Base-by-base conservation (phyloP, 257 asterid species). In the Rubia yunnanensis region DNA sequence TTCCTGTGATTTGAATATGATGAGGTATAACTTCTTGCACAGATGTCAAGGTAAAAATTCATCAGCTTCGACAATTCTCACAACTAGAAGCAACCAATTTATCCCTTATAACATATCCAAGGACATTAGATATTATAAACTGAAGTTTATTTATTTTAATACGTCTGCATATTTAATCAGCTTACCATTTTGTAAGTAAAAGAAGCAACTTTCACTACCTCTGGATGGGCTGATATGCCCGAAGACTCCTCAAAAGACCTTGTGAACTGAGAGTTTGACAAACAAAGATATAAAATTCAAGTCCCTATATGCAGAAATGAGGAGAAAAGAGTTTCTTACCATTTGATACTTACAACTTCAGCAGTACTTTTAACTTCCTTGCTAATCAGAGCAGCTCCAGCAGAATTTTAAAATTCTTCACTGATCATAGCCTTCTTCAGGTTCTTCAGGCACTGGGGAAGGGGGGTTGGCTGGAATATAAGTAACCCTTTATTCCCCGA, bases 391-490 rank as follows among this genome's bases (percentile, higher is more conserved):
- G 52, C 52, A 44, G 52, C n/a, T 44, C 17, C 52, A 44, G 20
- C 52, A 44, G 52, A 44, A 44, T 5, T 44, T 44, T 44, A 2
- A 44, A 7, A n/a, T 44, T 44, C 20, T 2, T 44, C 52, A 3
- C 52, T 44, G n/a, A n/a, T n/a, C n/a, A n/a, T n/a, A n/a, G n/a
- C n/a, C 94, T 73, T 88, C 98, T 81, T 91, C 98, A 20, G 92
- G 86, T 69, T 80, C 98, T 88, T 91, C 96, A 4, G 96, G 96
- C 31, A 88, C 96, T 17, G 98, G 94, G 58, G 98, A 86, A 38
- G 98, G 96, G 92, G 98, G 70, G n/a, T 88, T 91, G 18, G 95
- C 96, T 6, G 96, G 90, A 71, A 85, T 76, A 54, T 79, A 88
- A 71, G 85, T 74, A 67, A 88, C 98, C 82, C 96, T 85, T 80